Evolutionary conservation across 129 eudicot species (phyloP).

Genomic region (Lactuca sativa): DNA sequence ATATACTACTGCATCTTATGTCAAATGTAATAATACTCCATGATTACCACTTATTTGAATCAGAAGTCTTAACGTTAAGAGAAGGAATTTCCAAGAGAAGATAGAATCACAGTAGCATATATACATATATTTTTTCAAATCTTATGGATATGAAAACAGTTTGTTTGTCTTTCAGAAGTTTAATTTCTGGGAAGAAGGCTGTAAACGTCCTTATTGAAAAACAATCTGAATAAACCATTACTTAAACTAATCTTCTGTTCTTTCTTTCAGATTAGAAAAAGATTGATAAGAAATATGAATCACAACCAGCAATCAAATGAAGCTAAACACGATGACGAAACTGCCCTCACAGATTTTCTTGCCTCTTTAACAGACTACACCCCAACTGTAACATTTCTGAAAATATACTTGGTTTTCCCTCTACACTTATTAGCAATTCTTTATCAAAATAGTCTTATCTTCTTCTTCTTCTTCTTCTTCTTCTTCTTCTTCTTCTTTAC

Average conservation of each 20-base stretch:
- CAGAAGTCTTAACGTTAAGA: too few species aligned
- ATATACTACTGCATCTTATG: background rate
- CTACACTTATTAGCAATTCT: background rate
- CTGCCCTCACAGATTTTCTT: constrained; percentile 70
- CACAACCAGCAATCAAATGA: constrained; percentile 53
- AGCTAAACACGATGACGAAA: constrained; percentile 73
- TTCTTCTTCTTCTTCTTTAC: background rate
- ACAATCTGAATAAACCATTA: too few species aligned
- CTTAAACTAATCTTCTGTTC: background rate
- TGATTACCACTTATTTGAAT: too few species aligned
- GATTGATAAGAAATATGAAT: constrained; percentile 28
- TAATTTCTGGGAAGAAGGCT: too few species aligned
- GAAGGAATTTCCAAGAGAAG: too few species aligned
- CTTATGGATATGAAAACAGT: too few species aligned
- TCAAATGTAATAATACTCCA: background rate
- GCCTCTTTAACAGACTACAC: constrained; percentile 90
- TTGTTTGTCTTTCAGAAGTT: too few species aligned
- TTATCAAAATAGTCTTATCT: background rate
- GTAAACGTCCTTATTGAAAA: too few species aligned
- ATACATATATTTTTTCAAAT: too few species aligned
- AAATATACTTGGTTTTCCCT: background rate
- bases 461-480: background rate
- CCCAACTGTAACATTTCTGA: constrained; percentile 55
- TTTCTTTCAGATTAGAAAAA: background rate
- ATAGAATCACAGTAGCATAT: too few species aligned